phyloP scores from a whole-genome alignment of 2,329 filamentous ascomycete genomes.

The Colletotrichum tofieldiae region DNA sequence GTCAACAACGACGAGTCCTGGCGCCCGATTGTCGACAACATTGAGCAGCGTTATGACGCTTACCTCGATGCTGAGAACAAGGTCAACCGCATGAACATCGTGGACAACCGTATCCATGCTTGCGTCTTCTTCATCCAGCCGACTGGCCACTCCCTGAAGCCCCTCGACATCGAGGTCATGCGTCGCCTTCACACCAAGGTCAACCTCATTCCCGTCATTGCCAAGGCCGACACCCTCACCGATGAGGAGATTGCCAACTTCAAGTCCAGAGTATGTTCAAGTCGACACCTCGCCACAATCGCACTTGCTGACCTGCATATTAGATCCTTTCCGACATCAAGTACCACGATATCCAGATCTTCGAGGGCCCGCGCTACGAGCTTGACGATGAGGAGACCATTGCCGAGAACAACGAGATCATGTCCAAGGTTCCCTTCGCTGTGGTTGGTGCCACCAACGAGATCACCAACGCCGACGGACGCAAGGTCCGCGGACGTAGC shows the following conservation, averaged over 20 bases:
- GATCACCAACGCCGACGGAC: constrained; percentile 90
- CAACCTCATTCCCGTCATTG: constrained; percentile 99
- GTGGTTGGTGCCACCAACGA: constrained; percentile 98
- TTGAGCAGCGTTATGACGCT: constrained; percentile 98
- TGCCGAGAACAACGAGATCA: constrained; percentile 99
- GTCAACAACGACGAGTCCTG: constrained; percentile 99
- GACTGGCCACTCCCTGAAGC: constrained; percentile 98
- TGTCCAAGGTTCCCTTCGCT: constrained; percentile 99
- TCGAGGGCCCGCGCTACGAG: constrained; percentile 98
- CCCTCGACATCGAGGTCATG: constrained; percentile 99
- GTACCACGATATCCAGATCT: constrained; percentile 98
- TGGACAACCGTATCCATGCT: constrained; percentile 98
- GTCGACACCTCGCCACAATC: background rate
- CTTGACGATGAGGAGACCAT: constrained; percentile 99
- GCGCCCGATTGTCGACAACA: constrained; percentile 99
- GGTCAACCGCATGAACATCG: constrained; percentile 99
- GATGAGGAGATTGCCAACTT: constrained; percentile 96
- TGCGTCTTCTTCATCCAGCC: constrained; percentile 99
- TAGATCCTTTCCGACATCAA: constrained; percentile 98
- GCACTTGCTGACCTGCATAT: constrained; percentile 26
- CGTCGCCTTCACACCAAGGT: constrained; percentile 99
- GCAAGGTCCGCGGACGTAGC: constrained; percentile 94
- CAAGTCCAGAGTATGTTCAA: constrained; percentile 89
- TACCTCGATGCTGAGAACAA: constrained; percentile 99
- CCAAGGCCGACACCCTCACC: constrained; percentile 97